Evolutionary conservation across 2,329 filamentous ascomycete genomes (phyloP).

Genomic region (Escovopsis weberi): DNA sequence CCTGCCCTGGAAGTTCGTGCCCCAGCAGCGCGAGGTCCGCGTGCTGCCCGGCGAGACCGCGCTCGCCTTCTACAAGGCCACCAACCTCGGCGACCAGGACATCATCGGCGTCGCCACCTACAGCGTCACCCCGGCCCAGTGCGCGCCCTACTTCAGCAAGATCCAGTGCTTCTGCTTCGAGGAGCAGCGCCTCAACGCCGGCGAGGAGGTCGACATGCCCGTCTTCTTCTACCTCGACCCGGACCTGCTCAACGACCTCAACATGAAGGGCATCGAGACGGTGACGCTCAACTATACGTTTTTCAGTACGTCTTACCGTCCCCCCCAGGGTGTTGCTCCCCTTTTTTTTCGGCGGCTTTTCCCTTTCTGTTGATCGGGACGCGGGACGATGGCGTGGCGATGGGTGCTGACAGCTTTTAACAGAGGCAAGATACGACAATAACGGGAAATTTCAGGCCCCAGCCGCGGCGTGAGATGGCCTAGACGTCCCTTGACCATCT

Average conservation of each 20-base stretch:
- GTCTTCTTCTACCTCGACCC: slow-evolving; percentile 99
- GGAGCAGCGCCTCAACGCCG: slow-evolving; percentile 83
- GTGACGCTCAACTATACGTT: slow-evolving; percentile 96
- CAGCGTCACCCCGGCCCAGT: slow-evolving; percentile 88
- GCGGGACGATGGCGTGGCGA: too few relatives aligned
- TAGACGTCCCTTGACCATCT: not conserved
- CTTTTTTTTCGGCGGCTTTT: too few relatives aligned
- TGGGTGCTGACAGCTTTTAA: slow-evolving; percentile 18
- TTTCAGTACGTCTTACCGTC: slow-evolving; percentile 57
- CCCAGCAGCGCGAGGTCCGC: slow-evolving; percentile 91
- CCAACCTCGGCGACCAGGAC: slow-evolving; percentile 76
- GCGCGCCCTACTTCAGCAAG: slow-evolving; percentile 96
- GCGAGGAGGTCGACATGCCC: slow-evolving; percentile 97
- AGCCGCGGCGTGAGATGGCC: slow-evolving; percentile 10
- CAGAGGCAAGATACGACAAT: slow-evolving; percentile 32
- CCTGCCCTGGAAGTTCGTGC: slow-evolving; percentile 91
- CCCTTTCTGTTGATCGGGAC: too few relatives aligned
- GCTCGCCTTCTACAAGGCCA: slow-evolving; percentile 93
- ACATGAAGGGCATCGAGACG: slow-evolving; percentile 87
- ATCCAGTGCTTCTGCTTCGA: slow-evolving; percentile 99
- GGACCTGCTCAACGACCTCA: slow-evolving; percentile 80
- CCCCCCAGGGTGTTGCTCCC: not conserved
- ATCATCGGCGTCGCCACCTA: slow-evolving; percentile 98
- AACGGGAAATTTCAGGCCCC: slow-evolving; percentile 30
- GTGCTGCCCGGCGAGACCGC: slow-evolving; percentile 94